These are phyloP conservation scores for Lichtheimia ramosa DNA, from an alignment of 371 early-diverging fungal genomes.

Conservation along the genomic window DNA sequence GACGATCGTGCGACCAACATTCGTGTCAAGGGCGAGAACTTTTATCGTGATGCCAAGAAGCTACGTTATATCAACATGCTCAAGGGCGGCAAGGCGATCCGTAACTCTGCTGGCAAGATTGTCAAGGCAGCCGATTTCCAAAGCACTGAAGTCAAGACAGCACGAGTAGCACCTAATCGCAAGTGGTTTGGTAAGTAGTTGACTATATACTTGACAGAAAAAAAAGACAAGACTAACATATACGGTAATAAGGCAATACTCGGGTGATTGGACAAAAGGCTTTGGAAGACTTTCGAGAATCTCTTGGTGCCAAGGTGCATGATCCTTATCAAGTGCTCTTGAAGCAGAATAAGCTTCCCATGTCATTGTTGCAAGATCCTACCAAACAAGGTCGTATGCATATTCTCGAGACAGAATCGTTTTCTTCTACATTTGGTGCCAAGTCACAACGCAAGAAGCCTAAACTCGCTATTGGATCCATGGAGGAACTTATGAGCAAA, in stretches of 20 bases:
- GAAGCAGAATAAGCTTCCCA: slow-evolving; percentile 95
- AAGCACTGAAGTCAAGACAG: slow-evolving; percentile 73
- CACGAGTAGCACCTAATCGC: slow-evolving; percentile 92
- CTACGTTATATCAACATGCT: slow-evolving; percentile 91
- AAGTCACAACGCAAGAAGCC: slow-evolving; percentile 96
- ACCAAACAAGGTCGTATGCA: slow-evolving; percentile 85
- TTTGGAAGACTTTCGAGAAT: slow-evolving; percentile 88
- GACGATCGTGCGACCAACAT: slow-evolving; percentile 67
- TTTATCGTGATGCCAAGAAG: slow-evolving; percentile 95
- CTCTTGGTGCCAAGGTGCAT: slow-evolving; percentile 84
- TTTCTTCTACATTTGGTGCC: slow-evolving; percentile 88
- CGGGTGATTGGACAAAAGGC: slow-evolving; percentile 93
- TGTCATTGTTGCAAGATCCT: slow-evolving; percentile 88
- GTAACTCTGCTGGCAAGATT: slow-evolving; percentile 90
- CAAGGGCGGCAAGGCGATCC: slow-evolving; percentile 86
- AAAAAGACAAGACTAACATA: background rate
- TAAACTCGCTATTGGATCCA: slow-evolving; percentile 68
- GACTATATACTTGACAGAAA: too few species aligned
- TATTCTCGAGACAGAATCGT: slow-evolving; percentile 92
- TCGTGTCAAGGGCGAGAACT: slow-evolving; percentile 92
- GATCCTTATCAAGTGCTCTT: slow-evolving; percentile 98
- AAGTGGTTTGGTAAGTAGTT: slow-evolving; percentile 93
- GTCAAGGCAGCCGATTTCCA: slow-evolving; percentile 96
- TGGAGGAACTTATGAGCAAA: slow-evolving; percentile 83
- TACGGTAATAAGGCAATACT: slow-evolving; percentile 74